Percentiles rank a stretch among this genome's conserved stretches.
phyloP scores from a whole-genome alignment of 805 yeast species.

The Cyberlindnera mississippiensis region DNA sequence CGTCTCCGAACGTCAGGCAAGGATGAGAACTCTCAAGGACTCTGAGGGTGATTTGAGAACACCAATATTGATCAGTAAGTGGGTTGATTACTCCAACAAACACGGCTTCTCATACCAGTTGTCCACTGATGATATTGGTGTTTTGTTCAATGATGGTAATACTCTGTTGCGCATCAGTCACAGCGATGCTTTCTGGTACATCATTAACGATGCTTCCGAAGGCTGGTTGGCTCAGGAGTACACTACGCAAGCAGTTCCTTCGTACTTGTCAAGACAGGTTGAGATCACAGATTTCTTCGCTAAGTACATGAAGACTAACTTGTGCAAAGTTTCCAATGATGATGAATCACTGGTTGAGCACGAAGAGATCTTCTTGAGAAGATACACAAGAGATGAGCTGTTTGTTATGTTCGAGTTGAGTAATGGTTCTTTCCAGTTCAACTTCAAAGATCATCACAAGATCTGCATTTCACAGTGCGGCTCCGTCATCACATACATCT shows the following conservation, averaged over 20 bases:
- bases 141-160: conserved; percentile 79
- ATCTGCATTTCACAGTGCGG: conserved; percentile 77
- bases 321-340: conserved; percentile 72
- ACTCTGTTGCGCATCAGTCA: conserved; percentile 71
- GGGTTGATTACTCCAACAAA: conserved; percentile 97
- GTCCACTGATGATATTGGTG: conserved; percentile 87
- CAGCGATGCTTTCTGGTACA: conserved; percentile 62
- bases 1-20: conserved; percentile 42
- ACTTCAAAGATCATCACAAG: conserved; percentile 93
- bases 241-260: conserved; percentile 39
- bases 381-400: conserved; percentile 74
- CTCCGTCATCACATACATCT: conserved; percentile 71
- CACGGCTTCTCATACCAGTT: conserved; percentile 94
- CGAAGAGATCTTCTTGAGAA: conserved; percentile 72
- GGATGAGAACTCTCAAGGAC: conserved; percentile 30
- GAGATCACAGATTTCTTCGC: conserved; percentile 87
- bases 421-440: conserved; percentile 89
- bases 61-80: conserved; percentile 79
- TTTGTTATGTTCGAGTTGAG: conserved; percentile 91
- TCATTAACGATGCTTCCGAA: conserved; percentile 42
- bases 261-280: conserved; percentile 58
- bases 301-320: conserved; percentile 86
- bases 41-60: conserved; percentile 28
- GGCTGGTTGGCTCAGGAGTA: conserved; percentile 56
- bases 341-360: conserved; percentile 43